Evolutionary conservation across 1,284 basidiomycete species (phyloP), one percentile per base, ranked within the genome.

Genomic region (Ganoderma meredithae): DNA sequence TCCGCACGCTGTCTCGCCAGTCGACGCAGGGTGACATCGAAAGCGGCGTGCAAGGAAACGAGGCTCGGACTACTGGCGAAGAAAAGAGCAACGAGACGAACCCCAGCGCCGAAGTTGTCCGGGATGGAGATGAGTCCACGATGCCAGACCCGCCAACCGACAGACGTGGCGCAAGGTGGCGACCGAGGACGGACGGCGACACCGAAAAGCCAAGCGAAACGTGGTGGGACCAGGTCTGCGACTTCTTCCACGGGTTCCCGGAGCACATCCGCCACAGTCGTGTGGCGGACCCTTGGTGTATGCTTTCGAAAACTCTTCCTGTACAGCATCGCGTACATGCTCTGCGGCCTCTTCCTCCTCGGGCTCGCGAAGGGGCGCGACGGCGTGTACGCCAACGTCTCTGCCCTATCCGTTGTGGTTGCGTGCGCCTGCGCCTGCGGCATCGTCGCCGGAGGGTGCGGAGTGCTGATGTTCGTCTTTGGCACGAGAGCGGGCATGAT

Each of bases 331-430:
- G 13, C 27, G 2, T 31, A 25, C 17, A 17, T 25, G n/a, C 25
- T 53, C 13, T 53, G 52, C 8, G 52, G 52, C 52, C 31, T 55
- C 52, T 55, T 55, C 27, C 27, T 55, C 52, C 52, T 55, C 27
- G 27, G 52, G 52, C 52, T 55, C 52, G 52, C 52, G 2, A 55
- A 33, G 31, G 52, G 52, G 2, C 27, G 9, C 17, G 52, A 55
- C 13, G 52, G 52, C 6, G 52, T 55, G 52, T 55, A 55, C 52
- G 52, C 52, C 52, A 33, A 55, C 27, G 52, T 55, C 22, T 33
- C 52, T 1, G 52, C 31, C 15, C 27, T 55, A 5, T 55, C 52
- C 27, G 7, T 55, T 27, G 27, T 55, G 27, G 52, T 55, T 7
- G 52, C 52, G 13, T 55, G 52, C 15, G 52, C 27, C 15, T 55